These are phyloP conservation scores for Amaranthus hypochondriacus DNA, from an alignment of 148 eudicot species.

Conservation along the genomic window DNA sequence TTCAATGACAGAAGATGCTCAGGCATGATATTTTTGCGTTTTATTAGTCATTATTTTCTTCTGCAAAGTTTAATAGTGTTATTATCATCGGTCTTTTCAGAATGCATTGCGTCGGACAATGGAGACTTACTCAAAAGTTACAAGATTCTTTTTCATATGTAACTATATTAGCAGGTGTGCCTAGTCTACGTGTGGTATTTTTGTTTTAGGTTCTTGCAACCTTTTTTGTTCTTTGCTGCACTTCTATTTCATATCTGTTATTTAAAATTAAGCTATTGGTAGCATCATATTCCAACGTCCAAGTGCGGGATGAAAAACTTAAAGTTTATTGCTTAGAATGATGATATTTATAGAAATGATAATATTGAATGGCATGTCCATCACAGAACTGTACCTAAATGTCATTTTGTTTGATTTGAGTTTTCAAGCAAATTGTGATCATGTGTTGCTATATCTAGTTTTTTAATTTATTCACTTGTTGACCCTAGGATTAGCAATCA, in stretches of 20 bases:
- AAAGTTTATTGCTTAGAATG: neutral
- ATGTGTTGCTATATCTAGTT: too few species aligned
- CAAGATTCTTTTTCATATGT: slow-evolving; percentile 95
- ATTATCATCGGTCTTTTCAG: slow-evolving; percentile 36
- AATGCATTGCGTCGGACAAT: slow-evolving; percentile 95
- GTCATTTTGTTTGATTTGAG: neutral
- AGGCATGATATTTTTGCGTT: slow-evolving; percentile 41
- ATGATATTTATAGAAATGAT: too few species aligned
- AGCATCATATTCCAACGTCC: neutral
- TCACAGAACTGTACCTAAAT: neutral
- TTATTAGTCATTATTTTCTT: neutral
- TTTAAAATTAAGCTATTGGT: neutral
- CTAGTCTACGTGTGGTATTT: neutral
- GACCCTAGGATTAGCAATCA: too few species aligned
- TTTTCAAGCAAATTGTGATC: too few species aligned
- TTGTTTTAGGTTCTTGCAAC: neutral
- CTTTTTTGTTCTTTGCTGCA: neutral
- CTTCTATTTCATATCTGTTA: neutral
- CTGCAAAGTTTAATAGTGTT: neutral
- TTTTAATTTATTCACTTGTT: too few species aligned
- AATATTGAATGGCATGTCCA: neutral
- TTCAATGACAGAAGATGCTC: slow-evolving; percentile 99
- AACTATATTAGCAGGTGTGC: slow-evolving; percentile 95
- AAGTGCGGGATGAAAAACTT: neutral
- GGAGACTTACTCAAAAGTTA: slow-evolving; percentile 96